phyloP scores from a whole-genome alignment of 2,329 filamentous ascomycete genomes.

The Neopestalotiopsis sp. region DNA sequence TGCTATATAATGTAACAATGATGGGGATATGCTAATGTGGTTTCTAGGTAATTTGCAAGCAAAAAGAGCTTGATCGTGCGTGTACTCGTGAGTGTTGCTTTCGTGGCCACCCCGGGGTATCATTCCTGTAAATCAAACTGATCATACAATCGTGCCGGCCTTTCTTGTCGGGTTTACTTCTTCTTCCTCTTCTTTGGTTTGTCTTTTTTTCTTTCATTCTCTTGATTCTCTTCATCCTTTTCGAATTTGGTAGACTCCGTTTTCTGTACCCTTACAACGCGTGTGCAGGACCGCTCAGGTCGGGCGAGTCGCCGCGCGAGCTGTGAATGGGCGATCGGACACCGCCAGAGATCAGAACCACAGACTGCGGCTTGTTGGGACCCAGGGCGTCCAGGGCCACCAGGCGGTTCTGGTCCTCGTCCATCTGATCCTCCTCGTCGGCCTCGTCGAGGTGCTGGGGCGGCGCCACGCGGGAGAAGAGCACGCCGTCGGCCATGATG shows the following conservation, averaged over 20 bases:
- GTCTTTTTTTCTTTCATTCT: neutral
- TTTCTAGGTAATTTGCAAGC: neutral
- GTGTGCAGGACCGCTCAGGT: neutral
- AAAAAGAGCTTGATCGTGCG: neutral
- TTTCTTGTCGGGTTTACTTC: neutral
- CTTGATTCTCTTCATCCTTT: neutral
- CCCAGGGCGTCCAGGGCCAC: slow-evolving; percentile 8
- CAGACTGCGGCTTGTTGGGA: neutral
- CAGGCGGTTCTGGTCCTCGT: slow-evolving; percentile 1
- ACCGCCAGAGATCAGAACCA: neutral
- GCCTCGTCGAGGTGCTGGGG: neutral
- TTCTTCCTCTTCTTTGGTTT: neutral
- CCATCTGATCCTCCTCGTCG: neutral
- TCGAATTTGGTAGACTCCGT: neutral
- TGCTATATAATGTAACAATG: neutral
- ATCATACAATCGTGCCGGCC: slow-evolving; percentile 2
- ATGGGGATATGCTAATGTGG: neutral
- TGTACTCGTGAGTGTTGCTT: neutral
- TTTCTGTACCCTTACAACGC: neutral
- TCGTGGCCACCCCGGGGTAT: neutral
- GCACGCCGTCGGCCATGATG: slow-evolving; percentile 6
- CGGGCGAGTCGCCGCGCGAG: slow-evolving; percentile 8
- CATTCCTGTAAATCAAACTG: slow-evolving; percentile 1
- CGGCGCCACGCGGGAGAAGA: slow-evolving; percentile 6
- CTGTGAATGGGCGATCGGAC: neutral